Evolutionary conservation across 805 yeast genomes (phyloP).

Genomic region (Helenozyma baotianmanensis): DNA sequence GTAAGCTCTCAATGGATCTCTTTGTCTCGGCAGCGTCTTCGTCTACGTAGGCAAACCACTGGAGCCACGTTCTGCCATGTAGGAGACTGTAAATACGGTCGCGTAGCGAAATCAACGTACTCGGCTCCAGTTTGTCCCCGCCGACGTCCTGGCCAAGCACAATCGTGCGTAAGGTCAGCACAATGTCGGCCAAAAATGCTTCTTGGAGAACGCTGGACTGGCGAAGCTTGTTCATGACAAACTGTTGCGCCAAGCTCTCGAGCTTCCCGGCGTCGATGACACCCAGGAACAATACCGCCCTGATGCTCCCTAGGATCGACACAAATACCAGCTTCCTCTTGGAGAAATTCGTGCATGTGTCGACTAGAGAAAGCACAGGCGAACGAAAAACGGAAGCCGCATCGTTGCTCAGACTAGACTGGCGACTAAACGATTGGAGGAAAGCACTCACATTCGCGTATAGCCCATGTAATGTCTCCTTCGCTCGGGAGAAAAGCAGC

Average conservation of each 20-base stretch:
- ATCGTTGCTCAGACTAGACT: background rate
- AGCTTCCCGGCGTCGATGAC: conserved; percentile 3
- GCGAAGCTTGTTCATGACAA: conserved; percentile 1
- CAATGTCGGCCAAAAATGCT: conserved; percentile 10
- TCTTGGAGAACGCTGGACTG: conserved; percentile 8
- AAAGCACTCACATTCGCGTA: conserved; percentile 1
- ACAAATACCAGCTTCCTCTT: conserved; percentile 16
- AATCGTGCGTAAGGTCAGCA: conserved; percentile 10
- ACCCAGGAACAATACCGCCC: conserved; percentile 3
- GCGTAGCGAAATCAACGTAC: background rate
- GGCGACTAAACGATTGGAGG: background rate
- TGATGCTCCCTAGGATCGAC: conserved; percentile 5
- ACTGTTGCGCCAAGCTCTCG: conserved; percentile 4
- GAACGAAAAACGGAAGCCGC: conserved; percentile 6
- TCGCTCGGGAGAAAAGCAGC: background rate
- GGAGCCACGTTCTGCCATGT: background rate
- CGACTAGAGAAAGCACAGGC: conserved; percentile 16
- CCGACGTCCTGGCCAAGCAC: conserved; percentile 9
- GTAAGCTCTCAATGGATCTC: conserved; percentile 11
- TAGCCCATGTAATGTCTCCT: background rate
- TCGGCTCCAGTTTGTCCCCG: conserved; percentile 1
- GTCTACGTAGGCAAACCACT: conserved; percentile 6
- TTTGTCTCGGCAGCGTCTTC: conserved; percentile 17
- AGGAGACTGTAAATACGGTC: conserved; percentile 2
- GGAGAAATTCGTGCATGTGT: conserved; percentile 16